Base-by-base conservation (phyloP, 129 eudicot species). In the Chrysanthemum makinoi region DNA sequence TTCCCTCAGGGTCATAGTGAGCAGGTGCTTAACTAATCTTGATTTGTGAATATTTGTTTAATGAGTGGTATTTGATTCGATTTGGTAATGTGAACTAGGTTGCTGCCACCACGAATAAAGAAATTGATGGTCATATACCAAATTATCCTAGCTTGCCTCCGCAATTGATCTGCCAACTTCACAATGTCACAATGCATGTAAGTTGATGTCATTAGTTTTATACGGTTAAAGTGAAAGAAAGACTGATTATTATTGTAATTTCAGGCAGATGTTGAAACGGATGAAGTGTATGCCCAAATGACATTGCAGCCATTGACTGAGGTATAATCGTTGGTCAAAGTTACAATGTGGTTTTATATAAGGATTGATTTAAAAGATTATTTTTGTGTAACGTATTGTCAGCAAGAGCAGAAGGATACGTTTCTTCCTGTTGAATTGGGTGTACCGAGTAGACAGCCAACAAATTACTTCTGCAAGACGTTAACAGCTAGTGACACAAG, bases 1-100 rank as follows among this genome's bases (percentile, higher is more conserved):
- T 90, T 94, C 72, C 98, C 98, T 52, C 98, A 94, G 86, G 98
- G 98, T 69, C 98, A 94, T 58, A 94, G 98, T 69, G 98, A 94
- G 74, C 98, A 94, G 98, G 98, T 94, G 33, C 46, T 65, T 59
- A 5, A 2, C 33, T 47, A 3, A 8, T 51, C 47, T 47, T 13
- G 14, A 11, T 66, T 1, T 17, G 10, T 56, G n/a, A 7, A 13
- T 30, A 3, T 5, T 54, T 55, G 4, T 30, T 24, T 35, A 4
- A 62, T 49, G 6, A 46, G 35, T 14, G 59, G 68, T 39, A 1
- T 39, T 72, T 70, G 66, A 73, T 60, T 55, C 50, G 46, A 60
- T 17, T 75, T 79, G 72, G 18, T 20, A 62, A 62, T 55, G 72
- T 51, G 57, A 63, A 19, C 19, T 61, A 78, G 78, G 82, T 79